Evolutionary conservation across 352 stramenopile species (phyloP).

Genomic region (Pseudoperonospora humuli): DNA sequence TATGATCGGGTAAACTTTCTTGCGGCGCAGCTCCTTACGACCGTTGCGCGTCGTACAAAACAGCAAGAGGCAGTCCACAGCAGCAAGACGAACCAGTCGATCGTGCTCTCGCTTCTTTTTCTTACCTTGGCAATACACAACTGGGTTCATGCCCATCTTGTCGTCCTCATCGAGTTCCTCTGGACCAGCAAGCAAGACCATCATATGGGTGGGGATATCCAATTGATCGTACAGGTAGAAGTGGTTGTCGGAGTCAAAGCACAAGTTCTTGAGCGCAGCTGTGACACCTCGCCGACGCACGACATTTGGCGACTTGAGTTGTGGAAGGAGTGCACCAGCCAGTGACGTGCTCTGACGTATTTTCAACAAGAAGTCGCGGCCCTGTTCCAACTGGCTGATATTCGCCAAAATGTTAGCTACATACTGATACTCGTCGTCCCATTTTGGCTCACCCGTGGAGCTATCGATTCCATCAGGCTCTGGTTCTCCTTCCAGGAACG

Average conservation of each 20-base stretch:
- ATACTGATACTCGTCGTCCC: conserved; percentile 86
- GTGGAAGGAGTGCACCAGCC: conserved; percentile 51
- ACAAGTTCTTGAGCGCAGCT: conserved; percentile 71
- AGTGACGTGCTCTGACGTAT: conserved; percentile 60
- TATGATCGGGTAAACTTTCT: conserved; percentile 84
- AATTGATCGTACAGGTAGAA: conserved; percentile 85
- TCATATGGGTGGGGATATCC: conserved; percentile 74
- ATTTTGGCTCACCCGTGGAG: conserved; percentile 66
- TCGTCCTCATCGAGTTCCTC: conserved; percentile 74
- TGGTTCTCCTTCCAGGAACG: conserved; percentile 63
- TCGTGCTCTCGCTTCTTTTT: conserved; percentile 85
- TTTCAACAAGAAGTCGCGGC: conserved; percentile 69
- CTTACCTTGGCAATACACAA: conserved; percentile 61
- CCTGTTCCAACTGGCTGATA: conserved; percentile 77
- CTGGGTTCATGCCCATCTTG: conserved; percentile 72
- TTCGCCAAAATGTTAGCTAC: conserved; percentile 82
- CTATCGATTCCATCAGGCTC: conserved; percentile 70
- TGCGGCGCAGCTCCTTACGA: conserved; percentile 67
- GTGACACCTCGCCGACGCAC: conserved; percentile 67
- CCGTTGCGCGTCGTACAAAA: conserved; percentile 74
- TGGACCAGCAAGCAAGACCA: conserved; percentile 61
- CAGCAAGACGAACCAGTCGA: conserved; percentile 53
- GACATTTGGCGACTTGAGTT: conserved; percentile 78
- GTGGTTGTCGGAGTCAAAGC: conserved; percentile 85
- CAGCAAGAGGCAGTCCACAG: conserved; percentile 66